These are phyloP conservation scores for Metschnikowia baotianmanensis DNA, from an alignment of 805 yeast species.

Conservation along the genomic window DNA sequence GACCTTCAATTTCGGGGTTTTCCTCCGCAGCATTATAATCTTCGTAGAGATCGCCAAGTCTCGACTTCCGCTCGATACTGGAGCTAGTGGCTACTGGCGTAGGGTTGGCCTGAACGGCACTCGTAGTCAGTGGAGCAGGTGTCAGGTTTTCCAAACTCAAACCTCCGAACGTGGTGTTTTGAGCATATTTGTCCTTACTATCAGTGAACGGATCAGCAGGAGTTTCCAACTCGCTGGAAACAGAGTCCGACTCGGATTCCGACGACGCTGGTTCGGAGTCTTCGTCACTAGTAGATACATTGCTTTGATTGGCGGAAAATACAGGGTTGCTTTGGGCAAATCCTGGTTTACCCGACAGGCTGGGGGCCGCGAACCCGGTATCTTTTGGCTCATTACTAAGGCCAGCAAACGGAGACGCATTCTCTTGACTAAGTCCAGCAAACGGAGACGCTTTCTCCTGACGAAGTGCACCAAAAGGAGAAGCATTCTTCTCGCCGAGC, in stretches of 20 bases:
- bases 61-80: neutral
- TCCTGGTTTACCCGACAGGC: neutral
- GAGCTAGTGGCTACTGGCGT: neutral
- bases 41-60: neutral
- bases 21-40: neutral
- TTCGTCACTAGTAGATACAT: constrained; percentile 7
- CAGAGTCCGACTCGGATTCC: neutral
- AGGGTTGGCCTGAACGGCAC: neutral
- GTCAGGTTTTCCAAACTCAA: neutral
- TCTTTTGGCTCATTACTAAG: neutral
- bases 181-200: too few species aligned
- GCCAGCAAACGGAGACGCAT: neutral
- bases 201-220: neutral
- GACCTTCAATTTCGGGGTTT: too few species aligned
- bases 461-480: too few species aligned
- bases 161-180: neutral
- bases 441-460: too few species aligned
- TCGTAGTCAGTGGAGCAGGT: neutral
- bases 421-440: too few species aligned
- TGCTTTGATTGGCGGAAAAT: neutral
- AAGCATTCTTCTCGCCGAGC: neutral
- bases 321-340: neutral
- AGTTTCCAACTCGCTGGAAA: neutral
- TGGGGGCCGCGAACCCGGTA: neutral
- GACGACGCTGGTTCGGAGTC: constrained; percentile 5